Conservation (phyloP, 495 filamentous ascomycete genomes). For the Penicillium psychrofluorescens region DNA sequence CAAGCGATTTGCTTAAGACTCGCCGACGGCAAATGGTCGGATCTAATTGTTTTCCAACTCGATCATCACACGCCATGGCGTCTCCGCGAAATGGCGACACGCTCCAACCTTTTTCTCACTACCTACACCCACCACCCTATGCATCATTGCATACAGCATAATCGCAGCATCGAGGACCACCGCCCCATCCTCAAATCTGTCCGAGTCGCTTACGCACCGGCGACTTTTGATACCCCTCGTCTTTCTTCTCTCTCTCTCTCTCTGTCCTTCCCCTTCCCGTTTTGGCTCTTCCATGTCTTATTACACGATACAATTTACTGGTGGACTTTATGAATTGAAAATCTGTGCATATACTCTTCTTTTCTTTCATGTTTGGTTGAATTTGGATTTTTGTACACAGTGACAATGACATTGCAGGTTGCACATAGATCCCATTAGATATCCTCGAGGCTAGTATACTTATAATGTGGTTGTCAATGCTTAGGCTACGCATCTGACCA, state of each 20-base stretch:
- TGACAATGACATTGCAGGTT: too few relatives aligned
- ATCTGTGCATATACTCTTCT: conserved; percentile 6
- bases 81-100: too few relatives aligned
- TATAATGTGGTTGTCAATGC: too few relatives aligned
- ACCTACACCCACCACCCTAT: too few relatives aligned
- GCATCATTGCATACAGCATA: background rate
- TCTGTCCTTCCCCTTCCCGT: conserved; percentile 4
- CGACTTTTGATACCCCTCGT: conserved; percentile 37
- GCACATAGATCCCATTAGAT: too few relatives aligned
- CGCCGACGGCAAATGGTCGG: too few relatives aligned
- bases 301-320: conserved; percentile 7
- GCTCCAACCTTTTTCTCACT: too few relatives aligned
- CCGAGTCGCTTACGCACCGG: conserved; percentile 11
- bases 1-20: conserved; percentile 76
- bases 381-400: conserved; percentile 3
- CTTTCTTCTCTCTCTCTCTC: conserved; percentile 4
- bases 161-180: background rate
- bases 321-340: background rate
- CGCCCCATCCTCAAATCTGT: conserved; percentile 7
- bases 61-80: too few relatives aligned
- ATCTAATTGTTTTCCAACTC: too few relatives aligned
- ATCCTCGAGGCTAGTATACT: too few relatives aligned
- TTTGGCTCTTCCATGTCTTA: conserved; percentile 3
- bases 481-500: too few relatives aligned
- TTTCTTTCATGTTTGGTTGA: conserved; percentile 2